These are phyloP conservation scores for Hypoxylon sp. DNA, from an alignment of 2,329 filamentous ascomycete genomes.

Conservation along the genomic window DNA sequence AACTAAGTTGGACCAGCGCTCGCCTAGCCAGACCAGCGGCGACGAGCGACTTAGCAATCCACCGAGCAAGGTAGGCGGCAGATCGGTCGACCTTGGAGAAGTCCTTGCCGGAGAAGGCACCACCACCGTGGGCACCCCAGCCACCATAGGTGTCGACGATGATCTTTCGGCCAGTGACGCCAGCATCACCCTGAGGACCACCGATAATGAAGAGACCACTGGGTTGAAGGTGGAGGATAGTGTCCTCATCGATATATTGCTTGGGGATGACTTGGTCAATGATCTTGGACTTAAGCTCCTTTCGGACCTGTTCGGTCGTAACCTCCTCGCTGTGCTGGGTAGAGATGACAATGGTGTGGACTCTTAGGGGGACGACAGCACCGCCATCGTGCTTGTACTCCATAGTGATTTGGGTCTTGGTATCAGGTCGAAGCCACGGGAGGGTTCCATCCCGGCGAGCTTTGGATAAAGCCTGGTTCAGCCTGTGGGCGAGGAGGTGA, in stretches of 20 bases:
- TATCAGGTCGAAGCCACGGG: conserved; percentile 97
- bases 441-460: conserved; percentile 89
- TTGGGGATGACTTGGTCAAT: conserved; percentile 94
- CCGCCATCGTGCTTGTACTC: conserved; percentile 98
- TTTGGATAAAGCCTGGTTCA: conserved; percentile 93
- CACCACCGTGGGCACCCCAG: conserved; percentile 99
- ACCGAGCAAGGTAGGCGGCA: conserved; percentile 95
- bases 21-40: conserved; percentile 90
- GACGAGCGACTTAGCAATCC: conserved; percentile 99
- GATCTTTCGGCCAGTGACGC: conserved; percentile 99
- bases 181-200: conserved; percentile 98
- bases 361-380: conserved; percentile 90
- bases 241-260: conserved; percentile 92
- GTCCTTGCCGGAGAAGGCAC: conserved; percentile 99
- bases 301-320: conserved; percentile 90
- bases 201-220: conserved; percentile 99
- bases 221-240: conserved; percentile 97
- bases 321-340: conserved; percentile 94
- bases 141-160: conserved; percentile 99
- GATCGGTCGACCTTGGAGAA: conserved; percentile 99
- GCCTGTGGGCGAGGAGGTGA: conserved; percentile 93
- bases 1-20: conserved; percentile 96
- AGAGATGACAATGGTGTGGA: conserved; percentile 97
- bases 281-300: conserved; percentile 97
- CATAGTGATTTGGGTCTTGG: conserved; percentile 99